A percentile compares a stretch with the other conserved stretches of the same genome.
phyloP scores from a whole-genome alignment of 768 basidiomycete genomes.

The Panaeolus papilionaceus region DNA sequence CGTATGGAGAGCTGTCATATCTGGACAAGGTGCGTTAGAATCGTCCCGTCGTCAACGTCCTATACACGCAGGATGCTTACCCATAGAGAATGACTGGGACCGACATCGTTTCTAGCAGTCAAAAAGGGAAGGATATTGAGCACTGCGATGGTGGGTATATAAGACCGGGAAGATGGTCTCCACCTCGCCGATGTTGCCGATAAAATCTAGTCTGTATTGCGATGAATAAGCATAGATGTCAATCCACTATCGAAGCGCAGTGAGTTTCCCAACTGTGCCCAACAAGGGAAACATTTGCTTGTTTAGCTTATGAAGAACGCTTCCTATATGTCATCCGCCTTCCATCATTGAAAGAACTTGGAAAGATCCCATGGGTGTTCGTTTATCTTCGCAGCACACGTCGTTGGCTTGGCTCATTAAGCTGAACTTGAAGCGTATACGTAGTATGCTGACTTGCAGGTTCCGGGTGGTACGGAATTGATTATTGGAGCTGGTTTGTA shows the following conservation, averaged over 20 bases:
- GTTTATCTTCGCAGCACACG: neutral
- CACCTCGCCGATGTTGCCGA: neutral
- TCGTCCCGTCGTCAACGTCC: neutral
- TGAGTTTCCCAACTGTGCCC: neutral
- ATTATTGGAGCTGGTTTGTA: no score
- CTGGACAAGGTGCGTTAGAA: constrained; percentile 31
- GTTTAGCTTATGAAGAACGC: neutral
- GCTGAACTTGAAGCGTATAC: no score
- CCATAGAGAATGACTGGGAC: constrained; percentile 51
- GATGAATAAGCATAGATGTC: no score
- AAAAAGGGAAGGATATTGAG: neutral
- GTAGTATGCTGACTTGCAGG: no score
- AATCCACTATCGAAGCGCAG: neutral
- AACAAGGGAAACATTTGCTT: neutral
- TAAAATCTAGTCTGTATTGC: neutral
- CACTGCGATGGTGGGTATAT: neutral
- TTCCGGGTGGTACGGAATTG: no score
- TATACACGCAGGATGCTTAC: constrained; percentile 33
- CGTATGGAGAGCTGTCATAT: constrained; percentile 59
- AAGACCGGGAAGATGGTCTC: neutral
- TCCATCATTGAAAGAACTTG: neutral
- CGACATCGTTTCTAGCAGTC: neutral
- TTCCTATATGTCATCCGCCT: neutral
- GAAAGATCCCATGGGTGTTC: neutral
- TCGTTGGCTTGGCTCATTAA: no score